phyloP scores from a whole-genome alignment of 176 grass and related monocot species.

The Lolium perenne region DNA sequence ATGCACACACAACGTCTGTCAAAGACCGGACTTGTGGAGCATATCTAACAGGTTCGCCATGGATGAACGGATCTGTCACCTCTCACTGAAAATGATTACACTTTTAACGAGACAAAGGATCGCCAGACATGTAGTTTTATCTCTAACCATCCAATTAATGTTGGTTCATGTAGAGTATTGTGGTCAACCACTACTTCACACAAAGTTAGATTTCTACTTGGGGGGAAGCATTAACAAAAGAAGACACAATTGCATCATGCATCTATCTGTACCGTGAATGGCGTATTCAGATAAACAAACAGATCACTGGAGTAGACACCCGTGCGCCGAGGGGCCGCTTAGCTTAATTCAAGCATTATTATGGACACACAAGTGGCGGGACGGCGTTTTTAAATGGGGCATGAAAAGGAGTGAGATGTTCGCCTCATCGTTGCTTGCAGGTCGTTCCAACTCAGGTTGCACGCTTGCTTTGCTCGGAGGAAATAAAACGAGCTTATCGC shows the following conservation, averaged over 20 bases:
- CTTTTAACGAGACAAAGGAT: too few relatives aligned
- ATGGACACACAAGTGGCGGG: slow-evolving; percentile 16
- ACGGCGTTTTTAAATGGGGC: background rate
- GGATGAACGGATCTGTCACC: too few relatives aligned
- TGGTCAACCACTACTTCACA: too few relatives aligned
- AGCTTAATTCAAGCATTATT: slow-evolving; percentile 5
- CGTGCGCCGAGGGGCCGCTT: slow-evolving; percentile 20
- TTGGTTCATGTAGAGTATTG: too few relatives aligned
- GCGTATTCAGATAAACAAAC: background rate
- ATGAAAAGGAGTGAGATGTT: slow-evolving; percentile 41
- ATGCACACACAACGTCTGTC: too few relatives aligned
- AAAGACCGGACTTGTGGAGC: too few relatives aligned
- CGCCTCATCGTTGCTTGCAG: slow-evolving; percentile 50
- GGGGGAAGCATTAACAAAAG: too few relatives aligned
- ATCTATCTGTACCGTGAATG: background rate
- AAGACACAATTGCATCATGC: background rate
- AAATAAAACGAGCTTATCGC: slow-evolving; percentile 25
- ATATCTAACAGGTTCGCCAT: too few relatives aligned
- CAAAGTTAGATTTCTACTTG: too few relatives aligned
- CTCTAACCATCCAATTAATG: too few relatives aligned
- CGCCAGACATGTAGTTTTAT: too few relatives aligned
- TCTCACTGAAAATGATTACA: too few relatives aligned
- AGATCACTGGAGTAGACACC: slow-evolving; percentile 18
- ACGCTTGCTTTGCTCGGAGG: slow-evolving; percentile 49
- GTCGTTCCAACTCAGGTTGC: slow-evolving; percentile 43